Evolutionary conservation across 495 filamentous ascomycete genomes (phyloP), one percentile per base, ranked within the genome.

Genomic region (Lophiotrema nucula): DNA sequence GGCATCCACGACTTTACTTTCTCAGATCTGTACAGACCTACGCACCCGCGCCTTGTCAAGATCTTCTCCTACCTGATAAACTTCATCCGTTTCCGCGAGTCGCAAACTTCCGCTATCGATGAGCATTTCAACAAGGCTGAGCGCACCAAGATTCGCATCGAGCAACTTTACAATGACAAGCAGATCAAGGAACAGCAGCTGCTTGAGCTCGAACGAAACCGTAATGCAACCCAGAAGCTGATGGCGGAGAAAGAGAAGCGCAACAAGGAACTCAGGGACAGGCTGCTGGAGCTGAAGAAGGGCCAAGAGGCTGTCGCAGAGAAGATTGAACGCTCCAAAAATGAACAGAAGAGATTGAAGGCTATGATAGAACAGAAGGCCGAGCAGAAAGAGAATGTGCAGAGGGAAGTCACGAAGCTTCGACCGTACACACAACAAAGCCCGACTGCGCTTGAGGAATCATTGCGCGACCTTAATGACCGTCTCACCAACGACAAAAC

Each of bases 11-110:
- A 98, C 70, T 97, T 98, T 67, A 90, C 84, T 15, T 96, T 97
- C 72, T 81, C 82, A 25, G 93, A 98, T 67, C 72, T 98, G 4
- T 88, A 89, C 59, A 89, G 86, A 72, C 93, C 93, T 22, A 95
- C 90, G 12, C 88, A 89, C 67, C 85, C 85, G 49, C 86, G 93
- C 48, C 81, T 98, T 4, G 85, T 89, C 56, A 90, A 89, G 72
- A 91, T 97, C 56, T 91, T 97, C 66, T 92, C 88, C 24, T 97
- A 96, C 68, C 78, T 97, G 48, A 97, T 98, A 73, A 98, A 98
- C 73, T 98, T 98, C 73, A 90, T 96, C 47, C 83, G 93, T 45
- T 98, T 97, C 74, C 88, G 95, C 58, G 92, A 96, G 74, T 88
- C 84, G 52, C 91, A 96, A 73, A 89, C 87, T 5, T 73, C 76